Evolutionary conservation across 2,329 filamentous ascomycete species (phyloP).

Genomic region (Venturiaceae sp.): DNA sequence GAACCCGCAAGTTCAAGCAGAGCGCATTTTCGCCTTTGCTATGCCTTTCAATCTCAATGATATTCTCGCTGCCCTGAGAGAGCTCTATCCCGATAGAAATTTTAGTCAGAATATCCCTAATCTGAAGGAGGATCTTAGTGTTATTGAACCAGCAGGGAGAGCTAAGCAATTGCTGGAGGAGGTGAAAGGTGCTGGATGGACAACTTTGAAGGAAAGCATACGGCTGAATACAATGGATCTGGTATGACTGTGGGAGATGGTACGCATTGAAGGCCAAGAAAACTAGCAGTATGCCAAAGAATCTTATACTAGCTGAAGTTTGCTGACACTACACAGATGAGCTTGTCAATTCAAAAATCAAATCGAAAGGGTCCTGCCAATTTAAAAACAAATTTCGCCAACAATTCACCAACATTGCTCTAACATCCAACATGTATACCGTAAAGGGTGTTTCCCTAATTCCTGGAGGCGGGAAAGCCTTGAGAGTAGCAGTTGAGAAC

Average conservation of each 20-base stretch:
- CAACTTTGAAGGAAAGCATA: constrained; percentile 1
- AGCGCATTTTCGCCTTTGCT: constrained; percentile 9
- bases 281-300: no score
- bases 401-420: no score
- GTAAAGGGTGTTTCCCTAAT: no score
- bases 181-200: background rate
- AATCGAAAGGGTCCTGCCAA: no score
- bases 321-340: no score
- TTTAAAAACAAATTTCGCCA: no score
- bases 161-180: constrained; percentile 5
- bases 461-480: no score
- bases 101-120: constrained; percentile 19
- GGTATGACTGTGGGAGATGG: background rate
- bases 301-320: no score
- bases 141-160: background rate
- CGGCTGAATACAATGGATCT: background rate
- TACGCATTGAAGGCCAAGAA: no score
- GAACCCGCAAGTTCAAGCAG: background rate
- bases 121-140: background rate
- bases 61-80: constrained; percentile 1
- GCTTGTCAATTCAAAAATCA: no score
- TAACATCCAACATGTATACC: no score
- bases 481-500: no score
- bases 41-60: constrained; percentile 5
- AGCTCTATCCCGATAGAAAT: constrained; percentile 22